Conservation (phyloP, 805 yeast genomes). For the Spathaspora boniae region DNA sequence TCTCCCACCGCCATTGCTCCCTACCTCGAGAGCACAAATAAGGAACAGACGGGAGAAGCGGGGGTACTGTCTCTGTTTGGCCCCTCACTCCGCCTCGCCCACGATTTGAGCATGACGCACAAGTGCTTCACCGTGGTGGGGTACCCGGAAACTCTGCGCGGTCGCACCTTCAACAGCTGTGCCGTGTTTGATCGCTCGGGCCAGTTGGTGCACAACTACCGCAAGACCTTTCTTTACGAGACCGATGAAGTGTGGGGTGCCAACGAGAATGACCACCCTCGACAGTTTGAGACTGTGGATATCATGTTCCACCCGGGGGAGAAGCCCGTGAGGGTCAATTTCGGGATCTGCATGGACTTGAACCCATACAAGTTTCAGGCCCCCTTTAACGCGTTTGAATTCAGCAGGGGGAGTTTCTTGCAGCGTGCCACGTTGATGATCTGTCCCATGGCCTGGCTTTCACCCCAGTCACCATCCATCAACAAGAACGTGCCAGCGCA, state of each 20-base stretch:
- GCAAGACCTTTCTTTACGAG: slow-evolving; percentile 73
- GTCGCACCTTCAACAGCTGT: slow-evolving; percentile 65
- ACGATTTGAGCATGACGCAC: slow-evolving; percentile 43
- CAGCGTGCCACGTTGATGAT: slow-evolving; percentile 54
- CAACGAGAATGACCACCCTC: slow-evolving; percentile 55
- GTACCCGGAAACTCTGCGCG: slow-evolving; percentile 58
- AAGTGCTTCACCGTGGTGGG: slow-evolving; percentile 74
- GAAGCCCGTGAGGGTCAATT: slow-evolving; percentile 33
- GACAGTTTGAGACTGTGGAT: slow-evolving; percentile 52
- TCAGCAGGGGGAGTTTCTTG: slow-evolving; percentile 49
- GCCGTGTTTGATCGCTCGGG: slow-evolving; percentile 61
- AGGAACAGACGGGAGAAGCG: too few relatives aligned
- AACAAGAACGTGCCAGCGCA: slow-evolving; percentile 11
- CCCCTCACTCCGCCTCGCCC: slow-evolving; percentile 55
- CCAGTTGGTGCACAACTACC: slow-evolving; percentile 55
- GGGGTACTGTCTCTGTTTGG: too few relatives aligned
- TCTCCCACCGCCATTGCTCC: slow-evolving; percentile 49
- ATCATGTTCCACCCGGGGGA: slow-evolving; percentile 19
- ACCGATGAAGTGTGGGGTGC: slow-evolving; percentile 84
- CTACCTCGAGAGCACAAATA: slow-evolving; percentile 45
- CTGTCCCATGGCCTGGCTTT: slow-evolving; percentile 88
- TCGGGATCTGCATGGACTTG: slow-evolving; percentile 94
- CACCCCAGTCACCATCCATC: slow-evolving; percentile 44
- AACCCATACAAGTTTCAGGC: slow-evolving; percentile 84
- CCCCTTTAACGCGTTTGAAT: slow-evolving; percentile 73